A percentile compares a stretch with the other conserved stretches of the same genome.
Conservation (phyloP, 1,284 basidiomycete genomes). For the Naganishia sp. region DNA sequence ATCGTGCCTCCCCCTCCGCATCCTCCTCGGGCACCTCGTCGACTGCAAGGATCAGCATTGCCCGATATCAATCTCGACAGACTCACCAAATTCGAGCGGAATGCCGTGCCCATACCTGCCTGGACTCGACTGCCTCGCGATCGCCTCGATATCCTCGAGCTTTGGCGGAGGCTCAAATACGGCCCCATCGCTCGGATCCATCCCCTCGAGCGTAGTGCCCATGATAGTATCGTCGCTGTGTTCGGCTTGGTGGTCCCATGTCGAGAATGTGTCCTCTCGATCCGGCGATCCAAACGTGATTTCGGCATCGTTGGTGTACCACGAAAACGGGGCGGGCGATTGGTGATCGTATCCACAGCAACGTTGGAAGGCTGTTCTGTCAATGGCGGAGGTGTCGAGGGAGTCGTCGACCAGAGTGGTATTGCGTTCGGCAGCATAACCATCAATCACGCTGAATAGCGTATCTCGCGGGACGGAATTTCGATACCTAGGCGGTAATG, state of each 20-base stretch:
- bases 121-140: slow-evolving; percentile 63
- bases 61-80: neutral
- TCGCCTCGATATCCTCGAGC: slow-evolving; percentile 54
- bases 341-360: neutral
- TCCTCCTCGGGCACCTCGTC: slow-evolving; percentile 71
- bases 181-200: slow-evolving; percentile 22
- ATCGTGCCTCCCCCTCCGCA: slow-evolving; percentile 62
- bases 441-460: slow-evolving; percentile 3
- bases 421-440: neutral
- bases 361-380: neutral
- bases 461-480: slow-evolving; percentile 10
- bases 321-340: no score
- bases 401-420: slow-evolving; percentile 30
- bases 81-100: slow-evolving; percentile 65
- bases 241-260: neutral
- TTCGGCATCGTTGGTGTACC: neutral
- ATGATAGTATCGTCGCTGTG: neutral
- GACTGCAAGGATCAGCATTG: slow-evolving; percentile 32
- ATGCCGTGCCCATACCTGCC: slow-evolving; percentile 79
- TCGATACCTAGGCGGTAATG: slow-evolving; percentile 2
- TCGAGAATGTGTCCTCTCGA: neutral
- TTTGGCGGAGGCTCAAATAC: slow-evolving; percentile 47
- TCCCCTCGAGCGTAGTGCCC: slow-evolving; percentile 8
- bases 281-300: neutral
- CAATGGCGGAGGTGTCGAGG: slow-evolving; percentile 7